phyloP scores from a whole-genome alignment of 192 early-diverging fungal genomes.

The Chytriomyces confervae region DNA sequence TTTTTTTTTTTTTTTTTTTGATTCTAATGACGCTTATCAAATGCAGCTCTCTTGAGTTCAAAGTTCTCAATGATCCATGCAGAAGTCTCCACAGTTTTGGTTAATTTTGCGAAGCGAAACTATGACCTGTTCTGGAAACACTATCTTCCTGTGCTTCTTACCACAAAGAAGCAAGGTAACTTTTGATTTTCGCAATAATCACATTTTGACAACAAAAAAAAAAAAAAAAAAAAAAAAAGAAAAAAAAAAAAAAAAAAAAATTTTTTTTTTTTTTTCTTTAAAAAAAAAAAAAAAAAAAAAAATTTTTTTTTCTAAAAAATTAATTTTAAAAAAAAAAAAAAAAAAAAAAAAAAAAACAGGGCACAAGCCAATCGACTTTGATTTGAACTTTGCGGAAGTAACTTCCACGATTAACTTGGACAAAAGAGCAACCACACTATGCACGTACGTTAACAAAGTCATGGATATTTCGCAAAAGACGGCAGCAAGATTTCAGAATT shows the following conservation, averaged over 20 bases:
- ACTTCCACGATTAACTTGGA: neutral
- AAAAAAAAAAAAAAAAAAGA: neutral
- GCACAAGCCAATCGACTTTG: conserved; percentile 18
- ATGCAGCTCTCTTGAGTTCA: conserved; percentile 69
- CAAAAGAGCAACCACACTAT: conserved; percentile 16
- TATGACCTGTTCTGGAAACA: conserved; percentile 37
- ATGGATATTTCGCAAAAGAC: conserved; percentile 4
- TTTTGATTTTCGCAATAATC: neutral
- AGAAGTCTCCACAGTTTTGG: conserved; percentile 61
- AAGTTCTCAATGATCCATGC: conserved; percentile 87
- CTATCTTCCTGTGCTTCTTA: conserved; percentile 16
- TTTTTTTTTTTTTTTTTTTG: neutral
- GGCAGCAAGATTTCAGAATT: conserved; percentile 4
- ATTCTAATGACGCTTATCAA: conserved; percentile 17
- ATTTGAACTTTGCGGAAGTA: conserved; percentile 17
- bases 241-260: neutral
- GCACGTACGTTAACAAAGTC: conserved; percentile 17
- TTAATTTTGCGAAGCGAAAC: conserved; percentile 53
- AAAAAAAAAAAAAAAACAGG: neutral
- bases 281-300: too few species aligned
- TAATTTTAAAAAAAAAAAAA: neutral
- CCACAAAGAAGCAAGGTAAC: conserved; percentile 31
- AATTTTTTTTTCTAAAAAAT: too few species aligned
- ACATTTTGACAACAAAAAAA: neutral
- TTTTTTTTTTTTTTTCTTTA: too few species aligned